Evolutionary conservation across 352 stramenopile genomes (phyloP), one percentile per base, ranked within the genome.

Genomic region (Globisporangium camurandrum): DNA sequence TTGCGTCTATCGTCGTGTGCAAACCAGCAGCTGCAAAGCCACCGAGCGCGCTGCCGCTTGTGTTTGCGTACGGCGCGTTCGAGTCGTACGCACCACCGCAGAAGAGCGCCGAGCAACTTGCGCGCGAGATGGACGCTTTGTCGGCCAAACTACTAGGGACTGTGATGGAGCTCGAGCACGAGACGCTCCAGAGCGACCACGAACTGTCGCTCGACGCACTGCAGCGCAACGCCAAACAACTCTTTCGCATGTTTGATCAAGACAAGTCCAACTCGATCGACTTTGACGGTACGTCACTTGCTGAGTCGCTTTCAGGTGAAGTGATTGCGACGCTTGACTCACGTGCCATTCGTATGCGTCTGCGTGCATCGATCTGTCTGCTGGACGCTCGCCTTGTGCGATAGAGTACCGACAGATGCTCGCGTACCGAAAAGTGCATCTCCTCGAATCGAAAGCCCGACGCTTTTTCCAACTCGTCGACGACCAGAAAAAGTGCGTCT

Each of bases 331-430:
- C n/a, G n/a, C n/a, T n/a, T n/a, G n/a, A 20, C 19, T 1, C 43
- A 34, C 40, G 24, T 20, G 20, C n/a, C n/a, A n/a, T n/a, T n/a
- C n/a, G n/a, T n/a, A n/a, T 52, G 7, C 8, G 28, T 6, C 23
- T 19, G 26, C 20, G 24, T 22, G 5, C 16, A 20, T 19, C n/a
- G n/a, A n/a, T n/a, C n/a, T n/a, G n/a, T n/a, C n/a, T n/a, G n/a
- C n/a, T n/a, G n/a, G n/a, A n/a, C n/a, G n/a, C n/a, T n/a, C n/a
- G n/a, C n/a, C n/a, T n/a, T n/a, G 11, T 33, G 17, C 23, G 16
- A 34, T 38, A 44, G 78, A 90, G 47, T 90, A 86, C 66, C 81
- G 82, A 45, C 64, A 78, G 50, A 90, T 90, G 78, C 71, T 90
- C 6, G 59, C 67, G 27, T 90, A 85, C 43, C 61, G 64, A 19